Evolutionary conservation across 208 protist species (phyloP).

Genomic region (Phytomonas sp.): DNA sequence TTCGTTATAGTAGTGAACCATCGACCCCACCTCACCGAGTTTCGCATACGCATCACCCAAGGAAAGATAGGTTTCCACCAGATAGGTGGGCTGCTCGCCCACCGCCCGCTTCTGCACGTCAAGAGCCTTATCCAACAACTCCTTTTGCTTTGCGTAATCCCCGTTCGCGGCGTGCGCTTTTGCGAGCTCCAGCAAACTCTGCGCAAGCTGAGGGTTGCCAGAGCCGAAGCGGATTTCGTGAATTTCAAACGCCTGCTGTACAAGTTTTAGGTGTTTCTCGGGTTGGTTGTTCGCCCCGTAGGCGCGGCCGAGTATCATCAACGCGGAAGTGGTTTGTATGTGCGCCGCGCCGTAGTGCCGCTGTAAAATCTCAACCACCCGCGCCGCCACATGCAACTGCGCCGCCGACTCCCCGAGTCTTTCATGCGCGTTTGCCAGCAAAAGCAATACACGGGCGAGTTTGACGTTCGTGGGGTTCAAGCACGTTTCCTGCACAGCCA

Average conservation of each 20-base stretch:
- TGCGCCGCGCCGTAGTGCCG: conserved; percentile 74
- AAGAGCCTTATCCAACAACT: conserved; percentile 64
- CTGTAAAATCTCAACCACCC: conserved; percentile 60
- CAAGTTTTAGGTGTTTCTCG: conserved; percentile 50
- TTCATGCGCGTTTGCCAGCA: conserved; percentile 60
- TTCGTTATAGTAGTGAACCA: conserved; percentile 64
- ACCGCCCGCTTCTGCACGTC: conserved; percentile 74
- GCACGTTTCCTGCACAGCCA: conserved; percentile 53
- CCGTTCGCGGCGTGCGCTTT: conserved; percentile 51
- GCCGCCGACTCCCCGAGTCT: conserved; percentile 50
- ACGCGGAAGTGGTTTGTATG: conserved; percentile 65
- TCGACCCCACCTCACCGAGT: conserved; percentile 41
- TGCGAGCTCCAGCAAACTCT: conserved; percentile 65
- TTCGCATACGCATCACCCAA: conserved; percentile 57
- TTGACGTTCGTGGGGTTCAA: conserved; percentile 70
- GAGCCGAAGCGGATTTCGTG: conserved; percentile 62
- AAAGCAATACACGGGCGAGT: conserved; percentile 67
- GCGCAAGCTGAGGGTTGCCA: conserved; percentile 70
- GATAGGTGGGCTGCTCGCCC: conserved; percentile 60
- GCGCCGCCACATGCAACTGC: conserved; percentile 51
- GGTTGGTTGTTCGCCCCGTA: conserved; percentile 51
- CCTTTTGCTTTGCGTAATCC: conserved; percentile 61
- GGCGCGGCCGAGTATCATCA: conserved; percentile 58
- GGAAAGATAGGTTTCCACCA: conserved; percentile 66
- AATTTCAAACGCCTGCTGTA: conserved; percentile 50